These are phyloP conservation scores for Penicillium pancosmium DNA, from an alignment of 495 filamentous ascomycete species.

Conservation along the genomic window DNA sequence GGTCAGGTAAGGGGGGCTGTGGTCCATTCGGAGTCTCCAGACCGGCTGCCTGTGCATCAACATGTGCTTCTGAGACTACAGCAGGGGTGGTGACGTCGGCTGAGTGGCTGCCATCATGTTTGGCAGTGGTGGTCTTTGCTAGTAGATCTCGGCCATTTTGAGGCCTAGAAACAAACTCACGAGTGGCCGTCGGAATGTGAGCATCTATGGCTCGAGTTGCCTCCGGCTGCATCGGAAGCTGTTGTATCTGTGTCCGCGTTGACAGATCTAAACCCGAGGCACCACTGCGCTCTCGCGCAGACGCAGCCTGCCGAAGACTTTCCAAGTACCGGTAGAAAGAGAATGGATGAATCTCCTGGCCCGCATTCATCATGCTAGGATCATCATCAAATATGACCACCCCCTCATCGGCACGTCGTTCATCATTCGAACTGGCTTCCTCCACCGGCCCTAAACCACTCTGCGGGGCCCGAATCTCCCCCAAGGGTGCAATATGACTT, in stretches of 20 bases:
- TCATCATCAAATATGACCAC: constrained; percentile 45
- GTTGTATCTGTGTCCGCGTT: constrained; percentile 10
- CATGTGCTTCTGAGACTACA: constrained; percentile 43
- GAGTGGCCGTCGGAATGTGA: constrained; percentile 19
- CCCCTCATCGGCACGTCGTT: constrained; percentile 34
- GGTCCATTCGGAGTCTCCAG: background rate
- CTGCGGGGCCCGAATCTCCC: constrained; percentile 52
- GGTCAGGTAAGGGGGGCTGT: background rate
- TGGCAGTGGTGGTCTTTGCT: constrained; percentile 17
- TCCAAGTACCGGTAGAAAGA: constrained; percentile 41
- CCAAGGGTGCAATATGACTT: constrained; percentile 64
- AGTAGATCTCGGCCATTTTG: constrained; percentile 38
- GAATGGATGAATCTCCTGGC: constrained; percentile 32
- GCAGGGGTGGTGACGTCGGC: constrained; percentile 38
- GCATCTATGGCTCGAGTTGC: constrained; percentile 5
- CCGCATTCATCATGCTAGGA: constrained; percentile 25
- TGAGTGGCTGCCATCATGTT: constrained; percentile 9
- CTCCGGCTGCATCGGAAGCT: background rate
- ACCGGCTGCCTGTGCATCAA: constrained; percentile 41
- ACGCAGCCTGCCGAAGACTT: constrained; percentile 26
- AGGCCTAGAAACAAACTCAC: constrained; percentile 38
- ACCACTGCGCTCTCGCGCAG: constrained; percentile 17
- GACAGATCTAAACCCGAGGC: constrained; percentile 8
- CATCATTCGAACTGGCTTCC: constrained; percentile 42
- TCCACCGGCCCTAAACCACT: constrained; percentile 44